Conservation (phyloP, 148 eudicot genomes). For the Fagopyrum esculentum region DNA sequence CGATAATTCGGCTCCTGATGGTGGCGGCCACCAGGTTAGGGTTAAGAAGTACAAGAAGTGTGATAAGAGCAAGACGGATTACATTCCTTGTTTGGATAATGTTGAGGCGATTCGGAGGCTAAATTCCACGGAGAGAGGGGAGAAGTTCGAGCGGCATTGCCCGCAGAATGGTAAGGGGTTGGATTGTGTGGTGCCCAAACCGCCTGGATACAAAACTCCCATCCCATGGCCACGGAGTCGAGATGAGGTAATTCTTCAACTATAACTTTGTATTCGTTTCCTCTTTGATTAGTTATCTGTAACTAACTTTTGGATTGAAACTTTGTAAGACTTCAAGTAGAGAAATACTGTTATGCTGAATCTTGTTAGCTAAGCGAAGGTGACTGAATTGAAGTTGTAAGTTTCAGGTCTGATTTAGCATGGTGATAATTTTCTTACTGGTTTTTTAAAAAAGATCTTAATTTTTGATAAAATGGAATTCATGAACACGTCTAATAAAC, state of each 20-base stretch:
- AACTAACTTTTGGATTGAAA: background rate
- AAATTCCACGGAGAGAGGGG: slow-evolving; percentile 38
- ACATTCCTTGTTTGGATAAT: slow-evolving; percentile 68
- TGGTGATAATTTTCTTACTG: no score
- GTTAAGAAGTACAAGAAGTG: slow-evolving; percentile 40
- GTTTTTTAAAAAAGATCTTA: background rate
- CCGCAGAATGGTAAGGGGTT: slow-evolving; percentile 38
- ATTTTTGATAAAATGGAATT: background rate
- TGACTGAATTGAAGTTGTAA: background rate
- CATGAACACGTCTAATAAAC: background rate
- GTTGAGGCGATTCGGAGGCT: slow-evolving; percentile 28
- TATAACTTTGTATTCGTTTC: background rate
- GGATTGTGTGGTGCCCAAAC: slow-evolving; percentile 56
- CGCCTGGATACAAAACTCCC: slow-evolving; percentile 38
- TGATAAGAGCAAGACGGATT: slow-evolving; percentile 40
- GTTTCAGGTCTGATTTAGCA: background rate
- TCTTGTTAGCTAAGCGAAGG: background rate
- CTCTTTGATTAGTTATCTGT: background rate
- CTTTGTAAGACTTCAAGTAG: background rate
- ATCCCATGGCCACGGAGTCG: slow-evolving; percentile 60
- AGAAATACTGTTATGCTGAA: background rate
- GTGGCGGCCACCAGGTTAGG: slow-evolving; percentile 13
- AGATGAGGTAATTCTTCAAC: slow-evolving; percentile 39
- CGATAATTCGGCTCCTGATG: slow-evolving; percentile 13
- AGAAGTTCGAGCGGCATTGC: slow-evolving; percentile 58